A percentile compares a stretch with the other conserved stretches of the same genome.
Conservation (phyloP, 345 rosid genomes). For the Abelmoschus esculentus region DNA sequence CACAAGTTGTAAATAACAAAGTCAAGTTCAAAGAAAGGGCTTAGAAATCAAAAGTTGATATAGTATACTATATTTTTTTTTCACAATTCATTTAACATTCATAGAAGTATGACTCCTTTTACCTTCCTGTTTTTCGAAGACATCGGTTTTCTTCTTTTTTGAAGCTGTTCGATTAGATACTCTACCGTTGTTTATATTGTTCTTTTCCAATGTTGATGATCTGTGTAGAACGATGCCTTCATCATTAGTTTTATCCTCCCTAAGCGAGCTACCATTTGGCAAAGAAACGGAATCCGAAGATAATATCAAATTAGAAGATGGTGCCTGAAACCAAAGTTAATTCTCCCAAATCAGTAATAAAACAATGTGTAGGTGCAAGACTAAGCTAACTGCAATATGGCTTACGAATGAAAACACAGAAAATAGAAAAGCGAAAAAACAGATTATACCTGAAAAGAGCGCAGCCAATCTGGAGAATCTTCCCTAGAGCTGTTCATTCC, state of each 20-base stretch:
- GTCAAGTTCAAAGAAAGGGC: neutral
- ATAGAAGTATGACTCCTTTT: slow-evolving; percentile 7
- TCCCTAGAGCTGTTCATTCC: slow-evolving; percentile 63
- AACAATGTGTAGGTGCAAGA: neutral
- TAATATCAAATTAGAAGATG: slow-evolving; percentile 34
- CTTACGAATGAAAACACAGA: neutral
- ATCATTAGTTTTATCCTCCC: slow-evolving; percentile 19
- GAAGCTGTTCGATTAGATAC: too few species aligned
- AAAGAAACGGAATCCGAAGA: slow-evolving; percentile 55
- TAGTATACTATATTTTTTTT: neutral
- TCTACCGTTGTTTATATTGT: too few species aligned
- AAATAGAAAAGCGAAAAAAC: too few species aligned
- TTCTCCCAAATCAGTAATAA: neutral
- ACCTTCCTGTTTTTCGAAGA: slow-evolving; percentile 25
- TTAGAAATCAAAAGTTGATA: neutral
- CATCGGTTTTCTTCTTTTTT: slow-evolving; percentile 29
- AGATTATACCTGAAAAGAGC: slow-evolving; percentile 46
- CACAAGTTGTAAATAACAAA: neutral
- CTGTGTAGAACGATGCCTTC: slow-evolving; percentile 19
- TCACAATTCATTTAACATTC: neutral
- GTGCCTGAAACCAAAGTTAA: slow-evolving; percentile 41
- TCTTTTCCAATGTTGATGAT: too few species aligned
- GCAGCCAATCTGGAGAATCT: slow-evolving; percentile 82
- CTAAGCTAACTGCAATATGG: neutral
- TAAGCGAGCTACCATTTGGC: slow-evolving; percentile 28